Evolutionary conservation across 2,329 filamentous ascomycete species (phyloP).

Genomic region (Trichoderma polysporum): DNA sequence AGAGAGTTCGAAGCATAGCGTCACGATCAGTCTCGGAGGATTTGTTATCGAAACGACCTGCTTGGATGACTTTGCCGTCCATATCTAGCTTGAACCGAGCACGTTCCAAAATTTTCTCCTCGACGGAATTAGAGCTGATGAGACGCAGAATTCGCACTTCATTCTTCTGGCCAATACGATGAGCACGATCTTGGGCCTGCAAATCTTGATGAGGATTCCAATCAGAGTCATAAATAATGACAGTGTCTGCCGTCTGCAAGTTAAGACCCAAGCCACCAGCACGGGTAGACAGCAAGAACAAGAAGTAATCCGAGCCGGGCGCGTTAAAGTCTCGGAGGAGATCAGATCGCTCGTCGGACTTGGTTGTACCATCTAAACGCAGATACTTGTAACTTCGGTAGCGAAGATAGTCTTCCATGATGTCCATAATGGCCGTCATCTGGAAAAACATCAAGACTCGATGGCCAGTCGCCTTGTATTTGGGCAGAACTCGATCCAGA

Average conservation of each 20-base stretch:
- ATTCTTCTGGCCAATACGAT: conserved; percentile 99
- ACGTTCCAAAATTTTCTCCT: conserved; percentile 97
- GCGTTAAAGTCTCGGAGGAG: conserved; percentile 87
- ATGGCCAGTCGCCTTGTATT: conserved; percentile 88
- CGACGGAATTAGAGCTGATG: conserved; percentile 94
- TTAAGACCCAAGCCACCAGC: conserved; percentile 97
- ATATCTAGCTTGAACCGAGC: conserved; percentile 98
- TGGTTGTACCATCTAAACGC: conserved; percentile 93
- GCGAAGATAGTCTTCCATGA: conserved; percentile 97
- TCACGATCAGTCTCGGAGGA: conserved; percentile 98
- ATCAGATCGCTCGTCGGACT: conserved; percentile 94
- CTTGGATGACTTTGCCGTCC: conserved; percentile 99
- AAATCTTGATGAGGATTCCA: conserved; percentile 99
- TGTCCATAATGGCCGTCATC: conserved; percentile 99
- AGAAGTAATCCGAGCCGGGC: conserved; percentile 89
- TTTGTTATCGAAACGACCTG: conserved; percentile 99
- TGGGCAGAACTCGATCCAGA: conserved; percentile 86
- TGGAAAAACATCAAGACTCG: conserved; percentile 99
- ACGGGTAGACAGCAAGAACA: conserved; percentile 97
- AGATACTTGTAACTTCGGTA: conserved; percentile 82
- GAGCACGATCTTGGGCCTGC: conserved; percentile 98
- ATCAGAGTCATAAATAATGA: conserved; percentile 99
- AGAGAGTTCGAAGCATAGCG: conserved; percentile 87
- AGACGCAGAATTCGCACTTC: conserved; percentile 94
- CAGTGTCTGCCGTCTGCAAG: conserved; percentile 94